Evolutionary conservation across 345 rosid species (phyloP).

Genomic region (Viola odorata): DNA sequence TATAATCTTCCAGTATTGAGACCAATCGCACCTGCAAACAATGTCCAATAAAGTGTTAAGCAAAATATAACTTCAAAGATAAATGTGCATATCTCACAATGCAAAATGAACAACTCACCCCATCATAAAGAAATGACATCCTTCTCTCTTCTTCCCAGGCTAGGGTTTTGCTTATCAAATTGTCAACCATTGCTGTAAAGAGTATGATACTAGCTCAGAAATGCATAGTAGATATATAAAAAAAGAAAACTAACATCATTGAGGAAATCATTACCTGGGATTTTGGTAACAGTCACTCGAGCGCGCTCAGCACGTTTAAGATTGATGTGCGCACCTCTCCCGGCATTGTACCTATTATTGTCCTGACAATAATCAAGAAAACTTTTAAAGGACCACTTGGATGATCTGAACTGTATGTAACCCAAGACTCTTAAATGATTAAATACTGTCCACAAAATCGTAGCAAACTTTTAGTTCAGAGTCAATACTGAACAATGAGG

Average conservation of each 20-base stretch:
- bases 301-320: slow-evolving; percentile 95
- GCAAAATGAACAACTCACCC: slow-evolving; percentile 45
- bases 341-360: slow-evolving; percentile 70
- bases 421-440: neutral
- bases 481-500: neutral
- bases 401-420: slow-evolving; percentile 6
- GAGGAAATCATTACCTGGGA: slow-evolving; percentile 55
- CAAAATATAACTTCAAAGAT: neutral
- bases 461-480: neutral
- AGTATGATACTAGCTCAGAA: slow-evolving; percentile 13
- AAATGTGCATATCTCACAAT: neutral
- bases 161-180: slow-evolving; percentile 64
- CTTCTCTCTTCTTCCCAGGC: slow-evolving; percentile 76
- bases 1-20: slow-evolving; percentile 81
- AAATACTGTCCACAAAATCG: neutral
- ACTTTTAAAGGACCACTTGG: neutral
- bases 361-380: slow-evolving; percentile 43
- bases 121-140: slow-evolving; percentile 71
- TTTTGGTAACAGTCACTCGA: slow-evolving; percentile 69
- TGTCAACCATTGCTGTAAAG: slow-evolving; percentile 74
- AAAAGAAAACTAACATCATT: slow-evolving; percentile 5
- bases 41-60: slow-evolving; percentile 1
- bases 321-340: slow-evolving; percentile 89
- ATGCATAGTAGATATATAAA: neutral
- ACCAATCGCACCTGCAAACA: slow-evolving; percentile 64